Conservation (phyloP, 2,329 filamentous ascomycete species). For the Sclerotinia nivalis region DNA sequence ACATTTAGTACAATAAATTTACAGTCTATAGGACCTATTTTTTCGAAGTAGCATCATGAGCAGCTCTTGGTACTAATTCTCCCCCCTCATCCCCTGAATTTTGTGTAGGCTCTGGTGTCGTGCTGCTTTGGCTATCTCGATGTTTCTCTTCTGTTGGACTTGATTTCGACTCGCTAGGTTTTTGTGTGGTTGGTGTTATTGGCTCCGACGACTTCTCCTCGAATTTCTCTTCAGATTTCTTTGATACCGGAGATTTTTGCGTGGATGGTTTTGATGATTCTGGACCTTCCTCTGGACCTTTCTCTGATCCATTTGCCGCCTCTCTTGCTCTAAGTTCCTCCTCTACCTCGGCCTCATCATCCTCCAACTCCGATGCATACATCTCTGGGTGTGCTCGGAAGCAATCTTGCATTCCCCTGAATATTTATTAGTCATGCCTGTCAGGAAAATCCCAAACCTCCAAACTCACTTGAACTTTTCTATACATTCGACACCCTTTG, state of each 20-base stretch:
- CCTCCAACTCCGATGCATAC: slow-evolving; percentile 84
- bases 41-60: slow-evolving; percentile 45
- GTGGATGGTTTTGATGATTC: slow-evolving; percentile 19
- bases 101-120: slow-evolving; percentile 28
- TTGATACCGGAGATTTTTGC: slow-evolving; percentile 14
- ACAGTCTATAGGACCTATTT: slow-evolving; percentile 26
- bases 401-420: slow-evolving; percentile 93
- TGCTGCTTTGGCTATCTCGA: not conserved
- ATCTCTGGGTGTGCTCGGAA: slow-evolving; percentile 91
- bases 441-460: not conserved
- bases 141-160: not conserved
- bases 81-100: slow-evolving; percentile 44
- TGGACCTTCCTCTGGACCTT: slow-evolving; percentile 14
- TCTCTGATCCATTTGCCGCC: slow-evolving; percentile 24
- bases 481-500: slow-evolving; percentile 97
- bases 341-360: slow-evolving; percentile 64
- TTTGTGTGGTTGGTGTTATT: slow-evolving; percentile 17
- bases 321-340: slow-evolving; percentile 38
- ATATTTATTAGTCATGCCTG: slow-evolving; percentile 32
- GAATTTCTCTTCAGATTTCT: not conserved
- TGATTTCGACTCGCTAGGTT: slow-evolving; percentile 3
- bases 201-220: not conserved
- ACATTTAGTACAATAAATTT: slow-evolving; percentile 34
- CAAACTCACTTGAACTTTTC: slow-evolving; percentile 88
- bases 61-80: slow-evolving; percentile 50